These are phyloP conservation scores for Podospora conica DNA, from an alignment of 495 filamentous ascomycete genomes.

Conservation along the genomic window DNA sequence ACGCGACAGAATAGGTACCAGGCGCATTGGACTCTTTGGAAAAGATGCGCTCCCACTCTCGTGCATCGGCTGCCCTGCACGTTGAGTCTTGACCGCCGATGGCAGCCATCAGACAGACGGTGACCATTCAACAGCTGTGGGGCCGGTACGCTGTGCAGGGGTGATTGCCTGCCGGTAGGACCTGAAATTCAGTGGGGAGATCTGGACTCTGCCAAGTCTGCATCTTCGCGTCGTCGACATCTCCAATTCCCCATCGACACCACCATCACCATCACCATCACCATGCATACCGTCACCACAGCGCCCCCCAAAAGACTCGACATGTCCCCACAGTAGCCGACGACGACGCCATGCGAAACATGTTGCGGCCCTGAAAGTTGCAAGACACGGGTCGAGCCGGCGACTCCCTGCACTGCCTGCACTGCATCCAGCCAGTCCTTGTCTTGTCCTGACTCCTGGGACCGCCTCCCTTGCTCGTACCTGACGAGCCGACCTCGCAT, in stretches of 20 bases:
- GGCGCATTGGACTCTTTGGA: background rate
- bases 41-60: background rate
- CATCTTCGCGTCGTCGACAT: background rate
- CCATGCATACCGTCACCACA: background rate
- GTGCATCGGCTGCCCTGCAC: background rate
- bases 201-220: background rate
- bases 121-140: conserved; percentile 4
- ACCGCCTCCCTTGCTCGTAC: background rate
- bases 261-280: background rate
- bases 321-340: background rate
- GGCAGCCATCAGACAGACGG: background rate
- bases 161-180: background rate
- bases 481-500: background rate
- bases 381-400: background rate
- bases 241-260: background rate
- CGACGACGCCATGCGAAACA: background rate
- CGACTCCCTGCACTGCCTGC: background rate
- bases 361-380: background rate
- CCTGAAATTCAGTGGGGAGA: background rate
- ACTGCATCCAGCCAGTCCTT: background rate
- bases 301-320: background rate
- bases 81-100: background rate
- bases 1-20: background rate
- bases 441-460: background rate
- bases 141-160: background rate